Base-by-base conservation (phyloP, 164 flowering plant species). In the Annona cherimola region DNA sequence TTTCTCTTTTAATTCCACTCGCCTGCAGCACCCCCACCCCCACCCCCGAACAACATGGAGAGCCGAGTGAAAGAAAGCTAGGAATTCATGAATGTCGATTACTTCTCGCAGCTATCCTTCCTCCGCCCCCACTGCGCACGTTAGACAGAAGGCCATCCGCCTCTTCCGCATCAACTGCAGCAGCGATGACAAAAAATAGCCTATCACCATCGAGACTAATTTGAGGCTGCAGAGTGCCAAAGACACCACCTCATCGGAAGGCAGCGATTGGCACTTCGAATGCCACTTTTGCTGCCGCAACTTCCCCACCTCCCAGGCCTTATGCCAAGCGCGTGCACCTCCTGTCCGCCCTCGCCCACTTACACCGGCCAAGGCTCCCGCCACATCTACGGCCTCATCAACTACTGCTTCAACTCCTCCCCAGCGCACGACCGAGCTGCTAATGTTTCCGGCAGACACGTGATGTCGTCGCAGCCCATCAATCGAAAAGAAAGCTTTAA, bases 51-150 rank as follows among this genome's bases (percentile, higher is more conserved):
- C n/a, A n/a, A n/a, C n/a, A n/a, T n/a, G n/a, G n/a, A n/a, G n/a
- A n/a, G n/a, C n/a, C n/a, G n/a, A n/a, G n/a, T n/a, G n/a, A n/a
- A n/a, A n/a, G 93, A 90, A 71, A 87, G 91, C 19, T 92, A 81
- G 50, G 98, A 93, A 73, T 91, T 93, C 90, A 90, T 91, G 96
- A 93, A 86, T 79, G 98, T 93, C 0, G 91, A 93, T 63, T 90
- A 97, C 26, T 93, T 93, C 88, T 90, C 98, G 45, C 94, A 94
- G 73, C 82, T 92, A 2, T 97, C 98, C 69, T 94, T 94, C 75
- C 89, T 90, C 71, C 91, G 98, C n/a, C 18, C 88, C 96, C n/a
- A n/a, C n/a, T 0, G 76, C 89, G 0, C 77, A 79, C 1, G 72
- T 89, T 2, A 84, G 79, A 74, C 88, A 84, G 67, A 85, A 87